Conservation (phyloP, 2,329 filamentous ascomycete genomes). For the Xylariaceae sp. region DNA sequence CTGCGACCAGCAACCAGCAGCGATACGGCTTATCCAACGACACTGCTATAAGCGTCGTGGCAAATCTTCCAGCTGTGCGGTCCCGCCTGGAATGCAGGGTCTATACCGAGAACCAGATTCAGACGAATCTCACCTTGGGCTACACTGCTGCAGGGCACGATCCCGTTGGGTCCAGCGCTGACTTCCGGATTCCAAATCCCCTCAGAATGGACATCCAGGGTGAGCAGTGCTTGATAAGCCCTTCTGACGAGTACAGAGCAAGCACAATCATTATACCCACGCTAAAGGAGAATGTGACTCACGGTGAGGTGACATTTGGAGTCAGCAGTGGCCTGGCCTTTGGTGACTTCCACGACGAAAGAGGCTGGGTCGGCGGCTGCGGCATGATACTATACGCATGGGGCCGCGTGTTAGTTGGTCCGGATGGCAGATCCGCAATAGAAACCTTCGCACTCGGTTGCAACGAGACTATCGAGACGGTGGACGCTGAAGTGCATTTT, state of each 20-base stretch:
- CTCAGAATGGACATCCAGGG: background rate
- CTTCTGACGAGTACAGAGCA: background rate
- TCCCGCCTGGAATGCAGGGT: background rate
- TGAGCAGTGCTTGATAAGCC: background rate
- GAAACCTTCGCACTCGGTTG: background rate
- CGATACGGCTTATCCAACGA: background rate
- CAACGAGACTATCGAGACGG: background rate
- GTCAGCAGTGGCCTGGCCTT: background rate
- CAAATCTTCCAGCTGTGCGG: background rate
- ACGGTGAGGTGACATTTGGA: background rate
- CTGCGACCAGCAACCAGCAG: background rate
- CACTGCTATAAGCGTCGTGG: background rate
- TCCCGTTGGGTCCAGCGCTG: background rate
- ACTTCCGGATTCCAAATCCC: background rate
- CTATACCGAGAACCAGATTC: background rate
- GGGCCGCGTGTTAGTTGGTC: background rate
- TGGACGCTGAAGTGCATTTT: background rate
- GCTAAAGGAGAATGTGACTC: background rate
- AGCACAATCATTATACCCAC: background rate
- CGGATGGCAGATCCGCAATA: background rate
- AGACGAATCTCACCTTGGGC: background rate
- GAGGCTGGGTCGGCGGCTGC: background rate
- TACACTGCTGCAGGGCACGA: background rate
- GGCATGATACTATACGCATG: background rate
- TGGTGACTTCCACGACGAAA: background rate